Evolutionary conservation across 2,329 filamentous ascomycete species (phyloP), one percentile per base, ranked within the genome.

Genomic region (Reticulascus tulasneorum): DNA sequence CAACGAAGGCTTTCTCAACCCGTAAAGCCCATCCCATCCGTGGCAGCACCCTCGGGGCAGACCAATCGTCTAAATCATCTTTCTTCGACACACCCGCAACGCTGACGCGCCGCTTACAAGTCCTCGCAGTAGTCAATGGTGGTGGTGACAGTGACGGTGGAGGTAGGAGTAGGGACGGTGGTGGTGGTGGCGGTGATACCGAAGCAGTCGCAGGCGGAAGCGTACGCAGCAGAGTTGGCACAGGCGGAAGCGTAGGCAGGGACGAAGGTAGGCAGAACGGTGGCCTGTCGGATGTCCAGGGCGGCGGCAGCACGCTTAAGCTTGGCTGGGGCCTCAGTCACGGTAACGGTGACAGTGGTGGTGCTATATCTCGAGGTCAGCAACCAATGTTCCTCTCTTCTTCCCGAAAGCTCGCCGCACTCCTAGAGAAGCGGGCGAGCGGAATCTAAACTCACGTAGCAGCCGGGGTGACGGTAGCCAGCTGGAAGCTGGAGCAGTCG

Each of bases 121-220:
- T 42, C 60, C 37, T 64, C 62, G 53, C 64, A 67, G 50, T 55
- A 62, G 51, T 66, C 61, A 46, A 52, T 48, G 31, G 62, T 66
- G 39, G 55, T 58, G 39, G 64, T 68, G 37, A 65, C 59, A 20
- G 63, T 67, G 36, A 55, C 51, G 18, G 63, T 67, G 27, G 55
- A 51, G 40, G 64, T 68, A 17, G 64, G 59, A 23, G 46, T 49
- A 19, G 61, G 47, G 35, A 58, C 63, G 9, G 64, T 67, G 38
- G 53, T 58, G 29, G 60, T 54, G 18, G 50, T 42, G 23, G 54
- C 55, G 24, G 63, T 67, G 52, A 69, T 56, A 31, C 65, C 64
- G 54, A 58, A 70, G 61, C 66, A 69, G 34, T 53, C 55, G 60
- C 66, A 70, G 35, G 60, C 66, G 23, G 64, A 63, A 21, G 62